Conservation (phyloP, 352 stramenopile species). For the Globisporangium sylvaticum region DNA sequence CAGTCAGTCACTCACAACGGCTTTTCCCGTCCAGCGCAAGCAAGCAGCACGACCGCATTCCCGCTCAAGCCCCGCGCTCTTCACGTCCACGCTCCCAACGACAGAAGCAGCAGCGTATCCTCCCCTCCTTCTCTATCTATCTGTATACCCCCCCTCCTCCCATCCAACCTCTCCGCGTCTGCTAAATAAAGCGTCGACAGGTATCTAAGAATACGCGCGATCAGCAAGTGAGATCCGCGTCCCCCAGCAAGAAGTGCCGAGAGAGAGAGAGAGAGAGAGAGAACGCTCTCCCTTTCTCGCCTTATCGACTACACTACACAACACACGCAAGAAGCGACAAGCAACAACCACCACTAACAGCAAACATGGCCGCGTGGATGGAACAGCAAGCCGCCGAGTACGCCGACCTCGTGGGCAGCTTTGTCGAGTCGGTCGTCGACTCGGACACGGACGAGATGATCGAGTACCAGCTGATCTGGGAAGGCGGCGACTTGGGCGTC, state of each 20-base stretch:
- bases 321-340: constrained; percentile 20
- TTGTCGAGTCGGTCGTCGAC: constrained; percentile 82
- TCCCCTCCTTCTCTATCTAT: background rate
- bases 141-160: background rate
- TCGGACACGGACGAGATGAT: constrained; percentile 80
- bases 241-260: background rate
- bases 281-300: background rate
- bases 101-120: constrained; percentile 5
- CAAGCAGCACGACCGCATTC: background rate
- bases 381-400: constrained; percentile 85
- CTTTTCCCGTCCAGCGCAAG: background rate
- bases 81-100: background rate
- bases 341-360: background rate
- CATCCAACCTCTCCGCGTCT: background rate
- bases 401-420: constrained; percentile 77
- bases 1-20: constrained; percentile 1
- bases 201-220: constrained; percentile 6
- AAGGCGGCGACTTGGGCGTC: constrained; percentile 79
- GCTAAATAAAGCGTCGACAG: constrained; percentile 2
- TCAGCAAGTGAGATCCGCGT: background rate
- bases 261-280: background rate
- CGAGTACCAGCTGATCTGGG: constrained; percentile 89
- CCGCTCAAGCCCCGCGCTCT: background rate
- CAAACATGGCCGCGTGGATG: constrained; percentile 48
- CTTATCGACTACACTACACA: background rate